Base-by-base conservation (phyloP, 306 rosid genomes). In the Castanea sativa region DNA sequence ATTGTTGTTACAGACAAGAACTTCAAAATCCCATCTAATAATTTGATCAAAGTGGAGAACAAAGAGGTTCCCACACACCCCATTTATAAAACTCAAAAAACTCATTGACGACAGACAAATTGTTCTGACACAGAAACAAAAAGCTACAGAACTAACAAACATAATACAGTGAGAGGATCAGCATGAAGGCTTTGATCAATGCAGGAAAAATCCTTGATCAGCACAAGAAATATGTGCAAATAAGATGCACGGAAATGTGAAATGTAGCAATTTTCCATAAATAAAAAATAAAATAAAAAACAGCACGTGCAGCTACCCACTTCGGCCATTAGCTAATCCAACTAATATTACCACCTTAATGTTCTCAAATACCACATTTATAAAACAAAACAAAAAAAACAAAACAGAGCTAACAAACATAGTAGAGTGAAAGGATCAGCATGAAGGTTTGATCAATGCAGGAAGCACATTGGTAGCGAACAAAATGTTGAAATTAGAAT, bases 101-200 rank as follows among this genome's bases (percentile, higher is more conserved):
- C 3, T 29, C 30, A 29, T 29, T 29, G 30, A 2, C 30, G 1
- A 29, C 3, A 0, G 30, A 29, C 30, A 29, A 29, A 29, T 29
- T 29, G 2, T 29, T 2, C 30, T 20, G 30, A 35, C 5, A 35
- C 15, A 64, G 30, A 11, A 13, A 6, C 13, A 29, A 63, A 35
- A 29, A 35, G 27, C n/a, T 14, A 18, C 27, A 19, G 7, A 35
- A 0, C 4, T 1, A 63, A 29, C 4, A 27, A 63, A 27, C 70
- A 64, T 64, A 68, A 25, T 51, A 20, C 30, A 29, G 29, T 77
- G 57, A 29, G 43, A 83, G 97, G 97, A 92, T 92, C 96, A 94
- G 94, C 67, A 71, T n/a, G 38, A 83, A 84, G 83, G 88, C 57
- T 38, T 82, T 77, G 75, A 94, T 92, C 97, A 92, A 71, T 1